These are phyloP conservation scores for Middelhovenomyces tepae DNA, from an alignment of 805 yeast genomes.

Conservation along the genomic window DNA sequence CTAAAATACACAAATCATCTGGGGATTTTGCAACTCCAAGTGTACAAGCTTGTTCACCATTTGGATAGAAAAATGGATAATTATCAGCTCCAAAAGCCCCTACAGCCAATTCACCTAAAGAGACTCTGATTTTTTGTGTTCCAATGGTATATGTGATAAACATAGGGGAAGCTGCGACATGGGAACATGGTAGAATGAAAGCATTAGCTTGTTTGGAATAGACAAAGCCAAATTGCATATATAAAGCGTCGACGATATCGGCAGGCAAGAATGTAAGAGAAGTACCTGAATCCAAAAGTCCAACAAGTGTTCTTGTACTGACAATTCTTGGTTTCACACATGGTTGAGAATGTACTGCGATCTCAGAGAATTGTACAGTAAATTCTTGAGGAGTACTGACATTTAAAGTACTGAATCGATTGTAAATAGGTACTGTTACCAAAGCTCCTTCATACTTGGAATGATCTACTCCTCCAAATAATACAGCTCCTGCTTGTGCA, in stretches of 20 bases:
- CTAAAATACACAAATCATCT: slow-evolving; percentile 9
- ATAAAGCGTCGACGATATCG: slow-evolving; percentile 22
- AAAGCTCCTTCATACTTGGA: slow-evolving; percentile 39
- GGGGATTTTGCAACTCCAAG: slow-evolving; percentile 1
- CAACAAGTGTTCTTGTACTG: no score
- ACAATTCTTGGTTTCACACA: not conserved
- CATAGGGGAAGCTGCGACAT: no score
- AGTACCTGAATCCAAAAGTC: slow-evolving; percentile 7
- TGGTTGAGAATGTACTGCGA: not conserved
- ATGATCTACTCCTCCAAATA: slow-evolving; percentile 50
- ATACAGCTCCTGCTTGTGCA: slow-evolving; percentile 38
- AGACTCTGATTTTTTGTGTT: no score
- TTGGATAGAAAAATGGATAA: not conserved
- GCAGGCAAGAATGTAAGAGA: slow-evolving; percentile 19
- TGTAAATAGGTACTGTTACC: slow-evolving; percentile 26
- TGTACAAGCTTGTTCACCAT: slow-evolving; percentile 1
- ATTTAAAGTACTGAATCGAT: not conserved
- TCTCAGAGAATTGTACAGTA: not conserved
- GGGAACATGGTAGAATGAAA: no score
- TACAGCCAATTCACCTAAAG: no score
- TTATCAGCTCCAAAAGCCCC: no score
- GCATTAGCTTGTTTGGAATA: no score
- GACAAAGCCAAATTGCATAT: not conserved
- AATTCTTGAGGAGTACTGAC: not conserved
- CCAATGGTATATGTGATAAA: no score